Evolutionary conservation across 495 filamentous ascomycete species (phyloP), one percentile per base, ranked within the genome.

Genomic region (Talaromyces thailandensis): DNA sequence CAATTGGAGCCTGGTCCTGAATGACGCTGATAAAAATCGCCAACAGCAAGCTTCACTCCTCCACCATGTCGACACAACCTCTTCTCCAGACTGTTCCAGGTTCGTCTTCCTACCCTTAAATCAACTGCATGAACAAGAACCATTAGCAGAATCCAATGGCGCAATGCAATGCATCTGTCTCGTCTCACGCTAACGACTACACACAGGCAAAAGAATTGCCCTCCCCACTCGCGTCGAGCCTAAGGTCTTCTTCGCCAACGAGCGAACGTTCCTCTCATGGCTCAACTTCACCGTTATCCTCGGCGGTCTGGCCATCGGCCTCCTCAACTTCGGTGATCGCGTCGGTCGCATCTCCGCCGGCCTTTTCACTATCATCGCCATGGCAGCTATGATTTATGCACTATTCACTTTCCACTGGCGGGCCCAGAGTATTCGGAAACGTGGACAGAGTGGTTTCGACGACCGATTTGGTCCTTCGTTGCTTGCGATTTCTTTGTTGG

Each of bases 191-290:
- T 64, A 37, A 56, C 25, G 5, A 56, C n/a, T n/a, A n/a, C 50
- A 60, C 40, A 25, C 57, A 92, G 92, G 92, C 82, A 99, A 99
- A 74, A 92, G 94, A 66, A 99, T 99, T 73, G 93, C 95, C 64
- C 91, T 99, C 64, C 94, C 94, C 60, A 96, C 92, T 48, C 92
- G 94, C 64, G 93, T 99, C 75, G 94, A 99, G 73, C 94, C 94
- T 43, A 99, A 99, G 76, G 94, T 98, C 78, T 99, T 98, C 86
- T 99, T 99, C 82, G 94, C 94, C 74, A 98, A 98, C 80, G 94
- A 99, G 80, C 92, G 94, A 58, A 99, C 94, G 45, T 99, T 98
- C 70, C 86, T 99, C 69, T 94, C 90, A 70, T 99, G 95, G 95
- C 89, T 99, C 67, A 98, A 98, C 81, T 98, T 98, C 83, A 94